Base-by-base conservation (phyloP, 768 basidiomycete species). In the Lentinula edodes region DNA sequence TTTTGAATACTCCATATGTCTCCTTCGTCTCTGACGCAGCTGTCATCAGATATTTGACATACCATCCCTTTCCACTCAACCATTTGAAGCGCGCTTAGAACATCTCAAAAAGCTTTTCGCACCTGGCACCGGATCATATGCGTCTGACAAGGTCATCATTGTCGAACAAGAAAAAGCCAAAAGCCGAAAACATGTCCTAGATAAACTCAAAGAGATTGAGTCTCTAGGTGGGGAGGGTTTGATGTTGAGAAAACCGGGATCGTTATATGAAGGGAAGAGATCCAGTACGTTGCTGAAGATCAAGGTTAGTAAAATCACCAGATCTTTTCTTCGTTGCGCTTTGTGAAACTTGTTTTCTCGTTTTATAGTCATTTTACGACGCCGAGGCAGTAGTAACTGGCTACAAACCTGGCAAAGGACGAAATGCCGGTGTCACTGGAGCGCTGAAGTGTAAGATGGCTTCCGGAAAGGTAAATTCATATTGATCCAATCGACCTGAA, bases 301-400 rank as follows among this genome's bases (percentile, higher is more conserved):
- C 68, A 86, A 86, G 70, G 79, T 77, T 20, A n/a, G 65, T 52
- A n/a, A 39, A 15, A 43, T 46, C 20, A 10, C 50, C 10, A 2
- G 6, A 13, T 51, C 23, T 7, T 15, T 20, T 28, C 50, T 32
- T 23, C 18, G 50, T 51, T 51, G 18, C 13, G 28, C 3, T 2
- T 28, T 28, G 28, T 28, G 28, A 28, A 2, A 28, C 28, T 28
- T 3, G 28, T 28, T 28, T 28, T 28, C 28, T 28, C 3, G 28
- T 8, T 5, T 10, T 45, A 3, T 54, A 80, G 78, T 81, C 82
- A 3, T 86, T 85, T 68, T 83, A 82, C 66, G 84, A 86, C 64
- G 84, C 82, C 1, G 84, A 86, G 66, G 84, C 84, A 13, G 64
- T 80, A 38, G 83, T 86, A 6, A 82, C 76, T 3, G 88, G 88